Percentiles rank a stretch among this genome's conserved stretches.
phyloP scores from a whole-genome alignment of 345 rosid species.

The Syzygium jambos region DNA sequence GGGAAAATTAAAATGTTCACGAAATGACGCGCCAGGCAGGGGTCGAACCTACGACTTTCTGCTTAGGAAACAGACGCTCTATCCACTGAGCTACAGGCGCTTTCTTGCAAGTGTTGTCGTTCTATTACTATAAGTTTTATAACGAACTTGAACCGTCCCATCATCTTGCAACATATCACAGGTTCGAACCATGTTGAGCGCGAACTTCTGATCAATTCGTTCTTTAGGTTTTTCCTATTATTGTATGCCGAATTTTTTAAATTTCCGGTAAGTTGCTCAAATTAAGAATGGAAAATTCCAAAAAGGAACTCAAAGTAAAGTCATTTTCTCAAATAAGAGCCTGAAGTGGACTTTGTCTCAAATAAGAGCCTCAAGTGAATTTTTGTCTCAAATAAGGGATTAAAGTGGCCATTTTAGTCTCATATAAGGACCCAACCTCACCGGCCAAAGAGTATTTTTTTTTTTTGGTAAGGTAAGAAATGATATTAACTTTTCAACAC shows the following conservation, averaged over 20 bases:
- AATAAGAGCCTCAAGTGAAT: too few species aligned
- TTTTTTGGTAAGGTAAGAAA: too few species aligned
- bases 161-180: neutral
- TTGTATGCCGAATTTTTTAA: neutral
- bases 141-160: too few species aligned
- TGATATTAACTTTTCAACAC: too few species aligned
- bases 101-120: rapidly evolving
- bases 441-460: too few species aligned
- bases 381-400: too few species aligned
- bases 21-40: slow-evolving; percentile 64
- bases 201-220: neutral
- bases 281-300: neutral
- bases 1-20: rapidly evolving
- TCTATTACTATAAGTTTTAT: too few species aligned
- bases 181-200: neutral
- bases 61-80: slow-evolving; percentile 99
- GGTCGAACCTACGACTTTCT: slow-evolving; percentile 96
- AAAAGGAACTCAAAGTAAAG: too few species aligned
- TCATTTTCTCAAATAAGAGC: too few species aligned
- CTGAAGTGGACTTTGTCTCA: too few species aligned
- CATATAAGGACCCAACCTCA: too few species aligned
- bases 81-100: slow-evolving; percentile 98
- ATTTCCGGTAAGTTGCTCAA: neutral
- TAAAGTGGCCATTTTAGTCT: too few species aligned
- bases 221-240: neutral